Percentiles rank a stretch among this genome's conserved stretches.
Conservation (phyloP, 805 yeast species). For the Kluyveromyces dobzhanskii region DNA sequence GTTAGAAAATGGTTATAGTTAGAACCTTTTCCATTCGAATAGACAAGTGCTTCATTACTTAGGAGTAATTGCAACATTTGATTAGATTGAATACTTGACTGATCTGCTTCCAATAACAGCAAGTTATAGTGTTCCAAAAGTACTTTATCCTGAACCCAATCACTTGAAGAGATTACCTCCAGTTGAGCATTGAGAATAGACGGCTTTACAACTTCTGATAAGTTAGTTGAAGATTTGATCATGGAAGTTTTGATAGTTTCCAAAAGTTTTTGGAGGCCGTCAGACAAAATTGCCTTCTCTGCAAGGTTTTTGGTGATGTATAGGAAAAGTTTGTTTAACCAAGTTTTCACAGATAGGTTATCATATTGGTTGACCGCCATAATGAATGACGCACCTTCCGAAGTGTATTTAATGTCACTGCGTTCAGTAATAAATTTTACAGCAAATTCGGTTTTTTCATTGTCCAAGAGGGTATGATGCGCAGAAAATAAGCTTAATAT, state of each 20-base stretch:
- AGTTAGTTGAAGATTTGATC: slow-evolving; percentile 11
- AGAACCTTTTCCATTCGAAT: slow-evolving; percentile 23
- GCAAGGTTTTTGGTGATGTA: slow-evolving; percentile 59
- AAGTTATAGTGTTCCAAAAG: slow-evolving; percentile 42
- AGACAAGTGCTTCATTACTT: slow-evolving; percentile 39
- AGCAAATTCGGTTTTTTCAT: slow-evolving; percentile 18
- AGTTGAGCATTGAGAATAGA: slow-evolving; percentile 52
- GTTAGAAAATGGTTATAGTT: slow-evolving; percentile 33
- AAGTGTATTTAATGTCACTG: slow-evolving; percentile 24
- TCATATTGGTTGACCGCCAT: slow-evolving; percentile 11
- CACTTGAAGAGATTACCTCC: slow-evolving; percentile 45
- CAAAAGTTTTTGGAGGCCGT: slow-evolving; percentile 29
- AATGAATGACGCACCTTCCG: slow-evolving; percentile 24
- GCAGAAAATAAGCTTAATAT: slow-evolving; percentile 9
- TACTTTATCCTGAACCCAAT: slow-evolving; percentile 37
- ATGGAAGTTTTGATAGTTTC: slow-evolving; percentile 28
- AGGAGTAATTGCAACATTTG: slow-evolving; percentile 57
- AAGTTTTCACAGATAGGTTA: slow-evolving; percentile 23
- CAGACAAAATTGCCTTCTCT: slow-evolving; percentile 31
- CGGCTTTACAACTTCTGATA: slow-evolving; percentile 37
- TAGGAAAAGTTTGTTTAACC: slow-evolving; percentile 53
- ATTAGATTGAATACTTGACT: slow-evolving; percentile 33
- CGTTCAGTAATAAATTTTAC: slow-evolving; percentile 24
- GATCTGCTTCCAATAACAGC: slow-evolving; percentile 31
- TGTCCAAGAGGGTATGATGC: slow-evolving; percentile 7